These are phyloP conservation scores for Podaxis sp. DNA, from an alignment of 768 basidiomycete genomes.

Conservation along the genomic window DNA sequence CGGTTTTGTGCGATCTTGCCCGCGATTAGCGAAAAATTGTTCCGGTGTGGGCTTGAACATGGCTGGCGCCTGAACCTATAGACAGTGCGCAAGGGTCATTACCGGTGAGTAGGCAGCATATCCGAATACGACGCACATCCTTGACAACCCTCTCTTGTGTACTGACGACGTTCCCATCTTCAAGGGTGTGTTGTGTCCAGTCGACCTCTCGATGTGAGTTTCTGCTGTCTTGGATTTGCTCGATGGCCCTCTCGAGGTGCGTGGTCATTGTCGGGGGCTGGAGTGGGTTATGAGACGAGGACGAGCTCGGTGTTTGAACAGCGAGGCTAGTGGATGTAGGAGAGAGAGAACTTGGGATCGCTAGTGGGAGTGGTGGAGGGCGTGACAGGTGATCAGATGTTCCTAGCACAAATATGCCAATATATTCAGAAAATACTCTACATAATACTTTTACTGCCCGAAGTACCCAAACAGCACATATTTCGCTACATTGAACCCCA, in stretches of 20 bases:
- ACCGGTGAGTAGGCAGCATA: not conserved
- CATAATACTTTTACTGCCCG: constrained; percentile 19
- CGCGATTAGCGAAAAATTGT: constrained; percentile 81
- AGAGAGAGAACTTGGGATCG: constrained; percentile 8
- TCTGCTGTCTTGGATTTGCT: constrained; percentile 56
- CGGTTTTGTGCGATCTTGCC: constrained; percentile 84
- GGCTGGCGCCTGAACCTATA: constrained; percentile 95
- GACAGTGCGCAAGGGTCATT: constrained; percentile 5
- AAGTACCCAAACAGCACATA: constrained; percentile 83
- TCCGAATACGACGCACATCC: constrained; percentile 59
- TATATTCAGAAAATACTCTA: constrained; percentile 12
- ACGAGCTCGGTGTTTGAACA: constrained; percentile 12
- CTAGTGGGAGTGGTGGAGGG: constrained; percentile 8
- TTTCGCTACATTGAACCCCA: constrained; percentile 90
- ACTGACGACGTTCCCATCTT: constrained; percentile 88
- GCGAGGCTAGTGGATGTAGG: constrained; percentile 13
- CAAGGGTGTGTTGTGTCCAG: constrained; percentile 89
- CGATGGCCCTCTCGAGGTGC: constrained; percentile 67
- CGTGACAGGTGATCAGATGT: constrained; percentile 14
- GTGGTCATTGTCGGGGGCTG: constrained; percentile 38
- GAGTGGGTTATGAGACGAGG: constrained; percentile 9
- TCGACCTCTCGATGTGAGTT: constrained; percentile 64
- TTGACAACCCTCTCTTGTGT: constrained; percentile 96
- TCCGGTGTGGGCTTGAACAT: constrained; percentile 89
- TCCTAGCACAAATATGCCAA: constrained; percentile 10